These are phyloP conservation scores for Linnemannia elongata DNA, from an alignment of 192 early-diverging fungal genomes.

Conservation along the genomic window DNA sequence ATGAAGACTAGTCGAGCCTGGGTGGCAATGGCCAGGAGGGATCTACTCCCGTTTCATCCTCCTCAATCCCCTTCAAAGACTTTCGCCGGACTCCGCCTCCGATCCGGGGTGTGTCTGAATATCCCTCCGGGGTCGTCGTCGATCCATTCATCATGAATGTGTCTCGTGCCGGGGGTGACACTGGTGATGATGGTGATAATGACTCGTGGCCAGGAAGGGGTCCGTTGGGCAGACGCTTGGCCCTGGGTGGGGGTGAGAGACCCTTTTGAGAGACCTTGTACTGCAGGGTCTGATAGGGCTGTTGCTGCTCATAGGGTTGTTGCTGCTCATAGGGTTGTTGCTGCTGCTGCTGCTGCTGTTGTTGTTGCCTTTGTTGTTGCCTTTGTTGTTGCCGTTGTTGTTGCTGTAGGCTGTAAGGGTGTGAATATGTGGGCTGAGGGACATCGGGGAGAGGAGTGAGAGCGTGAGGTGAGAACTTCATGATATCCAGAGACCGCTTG, in stretches of 20 bases:
- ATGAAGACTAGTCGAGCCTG: neutral
- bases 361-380: neutral
- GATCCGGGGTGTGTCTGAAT: conserved; percentile 25
- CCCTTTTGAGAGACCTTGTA: conserved; percentile 19
- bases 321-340: neutral
- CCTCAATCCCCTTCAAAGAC: conserved; percentile 15
- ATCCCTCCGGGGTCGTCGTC: conserved; percentile 1
- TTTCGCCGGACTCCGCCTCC: conserved; percentile 41
- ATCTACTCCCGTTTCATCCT: neutral
- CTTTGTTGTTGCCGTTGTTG: neutral
- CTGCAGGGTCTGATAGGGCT: conserved; percentile 9
- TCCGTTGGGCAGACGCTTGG: conserved; percentile 12
- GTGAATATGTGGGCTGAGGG: neutral
- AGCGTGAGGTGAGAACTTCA: neutral
- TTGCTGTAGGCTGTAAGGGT: neutral
- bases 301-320: neutral
- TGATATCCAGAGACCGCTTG: neutral
- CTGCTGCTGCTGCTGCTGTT: neutral
- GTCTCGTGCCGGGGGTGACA: neutral
- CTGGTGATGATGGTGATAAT: neutral
- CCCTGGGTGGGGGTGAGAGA: conserved; percentile 38
- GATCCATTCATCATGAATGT: conserved; percentile 8
- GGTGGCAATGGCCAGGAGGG: conserved; percentile 25
- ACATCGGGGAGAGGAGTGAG: neutral
- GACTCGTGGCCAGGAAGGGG: neutral